These are phyloP conservation scores for Ogataea chonburiensis DNA, from an alignment of 805 yeast genomes.

Conservation along the genomic window DNA sequence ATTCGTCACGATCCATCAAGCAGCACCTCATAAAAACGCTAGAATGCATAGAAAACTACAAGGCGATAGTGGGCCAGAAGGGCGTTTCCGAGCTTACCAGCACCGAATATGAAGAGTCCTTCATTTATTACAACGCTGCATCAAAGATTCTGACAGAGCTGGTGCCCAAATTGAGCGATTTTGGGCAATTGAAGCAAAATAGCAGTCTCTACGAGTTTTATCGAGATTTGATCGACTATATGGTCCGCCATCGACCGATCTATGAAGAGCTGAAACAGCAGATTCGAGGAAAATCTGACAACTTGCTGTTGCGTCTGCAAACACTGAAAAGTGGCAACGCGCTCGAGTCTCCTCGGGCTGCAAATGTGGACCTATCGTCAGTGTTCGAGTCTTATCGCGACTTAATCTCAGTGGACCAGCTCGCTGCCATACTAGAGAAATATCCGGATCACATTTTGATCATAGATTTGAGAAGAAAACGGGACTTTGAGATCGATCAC, in stretches of 20 bases:
- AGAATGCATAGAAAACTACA: conserved; percentile 29
- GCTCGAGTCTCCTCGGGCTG: not conserved
- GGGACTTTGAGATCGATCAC: conserved; percentile 61
- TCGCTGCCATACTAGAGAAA: conserved; percentile 31
- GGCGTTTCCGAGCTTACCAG: conserved; percentile 2
- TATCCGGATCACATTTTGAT: conserved; percentile 45
- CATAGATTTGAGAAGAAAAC: conserved; percentile 67
- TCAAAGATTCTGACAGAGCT: conserved; percentile 27
- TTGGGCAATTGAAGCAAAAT: conserved; percentile 7
- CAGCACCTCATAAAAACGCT: conserved; percentile 27
- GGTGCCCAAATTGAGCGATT: conserved; percentile 26
- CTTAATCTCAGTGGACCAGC: conserved; percentile 21
- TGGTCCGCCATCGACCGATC: conserved; percentile 17
- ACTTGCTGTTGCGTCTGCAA: conserved; percentile 22
- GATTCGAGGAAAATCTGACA: conserved; percentile 5
- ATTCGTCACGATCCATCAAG: conserved; percentile 11
- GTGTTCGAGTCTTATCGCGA: conserved; percentile 7
- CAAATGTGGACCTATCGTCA: not conserved
- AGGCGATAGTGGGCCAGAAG: conserved; percentile 11
- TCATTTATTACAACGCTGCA: conserved; percentile 29
- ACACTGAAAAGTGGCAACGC: conserved; percentile 18
- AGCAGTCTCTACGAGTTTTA: conserved; percentile 20
- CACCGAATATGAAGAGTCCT: conserved; percentile 25
- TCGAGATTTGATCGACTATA: conserved; percentile 19
- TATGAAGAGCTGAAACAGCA: conserved; percentile 18